Percentiles rank a stretch among this genome's conserved stretches.
phyloP scores from a whole-genome alignment of 2,329 filamentous ascomycete species.

The Bipolaris victoriae region DNA sequence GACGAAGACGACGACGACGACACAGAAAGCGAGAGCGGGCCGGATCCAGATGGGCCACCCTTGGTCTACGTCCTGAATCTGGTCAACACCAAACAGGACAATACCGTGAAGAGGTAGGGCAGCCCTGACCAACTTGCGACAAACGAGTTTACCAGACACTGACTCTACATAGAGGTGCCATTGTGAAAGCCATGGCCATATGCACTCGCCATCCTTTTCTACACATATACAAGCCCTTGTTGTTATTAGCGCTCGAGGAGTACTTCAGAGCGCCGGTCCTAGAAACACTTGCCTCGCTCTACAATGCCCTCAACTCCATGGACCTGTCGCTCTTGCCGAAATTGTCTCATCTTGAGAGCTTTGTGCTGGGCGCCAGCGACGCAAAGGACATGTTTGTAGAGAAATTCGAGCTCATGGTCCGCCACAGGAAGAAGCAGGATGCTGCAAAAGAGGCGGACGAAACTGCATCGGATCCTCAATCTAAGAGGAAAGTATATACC shows the following conservation, averaged over 20 bases:
- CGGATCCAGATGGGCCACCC: conserved; percentile 78
- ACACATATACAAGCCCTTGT: conserved; percentile 97
- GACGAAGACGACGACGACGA: conserved; percentile 54
- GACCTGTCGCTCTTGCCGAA: conserved; percentile 91
- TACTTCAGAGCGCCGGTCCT: conserved; percentile 92
- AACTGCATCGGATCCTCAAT: conserved; percentile 48
- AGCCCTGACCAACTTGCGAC: not conserved
- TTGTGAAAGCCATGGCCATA: conserved; percentile 98
- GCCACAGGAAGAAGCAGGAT: conserved; percentile 76
- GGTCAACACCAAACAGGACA: conserved; percentile 98
- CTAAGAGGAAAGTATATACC: conserved; percentile 67
- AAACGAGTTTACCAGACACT: conserved; percentile 9
- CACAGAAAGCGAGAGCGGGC: conserved; percentile 59
- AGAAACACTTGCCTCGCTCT: conserved; percentile 86
- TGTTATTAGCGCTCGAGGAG: conserved; percentile 90
- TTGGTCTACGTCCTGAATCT: conserved; percentile 96
- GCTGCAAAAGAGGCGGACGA: conserved; percentile 45
- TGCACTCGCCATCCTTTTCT: conserved; percentile 97
- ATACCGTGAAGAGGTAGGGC: conserved; percentile 73
- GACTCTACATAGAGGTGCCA: conserved; percentile 70
- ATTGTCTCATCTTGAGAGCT: conserved; percentile 80
- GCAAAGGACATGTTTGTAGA: conserved; percentile 97
- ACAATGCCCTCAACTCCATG: conserved; percentile 94
- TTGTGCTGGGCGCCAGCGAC: conserved; percentile 86
- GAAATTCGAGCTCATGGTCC: conserved; percentile 94